Evolutionary conservation across 176 grass and related monocot genomes (phyloP), one percentile per base, ranked within the genome.

Genomic region (Pontederia crassipes): DNA sequence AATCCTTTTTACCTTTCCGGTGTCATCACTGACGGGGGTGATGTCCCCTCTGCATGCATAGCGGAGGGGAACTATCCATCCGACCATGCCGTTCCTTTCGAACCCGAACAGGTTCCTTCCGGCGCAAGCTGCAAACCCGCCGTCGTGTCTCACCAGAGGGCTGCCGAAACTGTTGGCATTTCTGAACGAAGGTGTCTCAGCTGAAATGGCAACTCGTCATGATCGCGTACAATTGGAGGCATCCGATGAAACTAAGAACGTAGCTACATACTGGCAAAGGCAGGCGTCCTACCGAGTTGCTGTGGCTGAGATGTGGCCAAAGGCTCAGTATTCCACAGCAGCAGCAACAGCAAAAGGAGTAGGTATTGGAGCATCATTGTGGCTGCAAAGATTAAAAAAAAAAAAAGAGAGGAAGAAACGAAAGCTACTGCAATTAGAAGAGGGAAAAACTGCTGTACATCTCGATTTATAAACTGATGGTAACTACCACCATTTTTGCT

Each of bases 91-190:
- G 53, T 90, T 82, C 12, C 26, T 73, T 15, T 80, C 70, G 53
- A 96, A 96, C 2, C 65, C 72, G 54, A 85, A 57, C 49, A 90
- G 77, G 68, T 82, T 77, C 69, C 62, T 75, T 64, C 72, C 62
- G 11, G 86, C 80, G 77, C 87, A 96, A 68, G 81, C 78, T 46
- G 90, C 16, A 26, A 90, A 26, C 49, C 49, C 67, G 10, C 83
- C 72, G 2, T 89, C 86, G 45, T 79, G 56, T 1, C 11, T 74
- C 49, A 90, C 66, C 26, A 87, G 54, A 54, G 80, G 91, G 68
- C 50, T 9, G 15, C 51, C 70, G 67, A 96, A 83, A 13, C 55
- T 59, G 28, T 69, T 69, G 40, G 12, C 60, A 14, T 46, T 16
- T 15, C 28, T 52, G 45, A 15, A 40, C 6, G 32, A 35, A 15